Evolutionary conservation across 352 stramenopile genomes (phyloP).

Genomic region (Phytophthora sp.): DNA sequence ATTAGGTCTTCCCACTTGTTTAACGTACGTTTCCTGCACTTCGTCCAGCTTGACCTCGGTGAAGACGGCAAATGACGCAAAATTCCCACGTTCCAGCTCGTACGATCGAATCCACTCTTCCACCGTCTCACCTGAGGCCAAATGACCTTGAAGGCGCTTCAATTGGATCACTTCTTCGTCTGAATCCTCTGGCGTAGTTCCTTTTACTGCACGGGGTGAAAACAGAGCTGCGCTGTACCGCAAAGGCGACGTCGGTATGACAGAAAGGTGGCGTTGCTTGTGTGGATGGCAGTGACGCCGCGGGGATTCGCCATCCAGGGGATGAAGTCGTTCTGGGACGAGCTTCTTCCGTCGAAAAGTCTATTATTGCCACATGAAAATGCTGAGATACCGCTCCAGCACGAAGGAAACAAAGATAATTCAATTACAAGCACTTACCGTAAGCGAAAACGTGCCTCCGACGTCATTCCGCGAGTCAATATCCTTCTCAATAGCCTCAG

Average conservation of each 20-base stretch:
- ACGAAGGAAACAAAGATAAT: background rate
- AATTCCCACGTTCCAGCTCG: constrained; percentile 65
- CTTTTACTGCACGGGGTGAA: constrained; percentile 12
- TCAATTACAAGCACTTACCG: constrained; percentile 15
- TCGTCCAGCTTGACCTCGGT: constrained; percentile 82
- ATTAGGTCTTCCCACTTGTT: constrained; percentile 59
- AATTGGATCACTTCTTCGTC: constrained; percentile 50
- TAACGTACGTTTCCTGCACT: constrained; percentile 62
- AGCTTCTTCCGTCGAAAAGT: constrained; percentile 63
- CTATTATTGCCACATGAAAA: constrained; percentile 22
- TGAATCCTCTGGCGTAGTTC: constrained; percentile 15
- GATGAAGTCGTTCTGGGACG: constrained; percentile 50
- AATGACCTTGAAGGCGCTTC: constrained; percentile 46
- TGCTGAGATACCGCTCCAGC: background rate
- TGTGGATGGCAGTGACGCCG: constrained; percentile 17
- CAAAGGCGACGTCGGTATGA: constrained; percentile 18
- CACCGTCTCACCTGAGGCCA: constrained; percentile 53
- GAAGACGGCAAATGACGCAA: constrained; percentile 80
- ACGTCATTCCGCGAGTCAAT: constrained; percentile 14
- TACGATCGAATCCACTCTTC: constrained; percentile 75
- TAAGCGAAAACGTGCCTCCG: constrained; percentile 26
- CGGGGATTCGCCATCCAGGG: constrained; percentile 38
- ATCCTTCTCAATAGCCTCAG: background rate
- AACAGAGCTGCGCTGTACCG: constrained; percentile 7
- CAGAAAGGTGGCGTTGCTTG: constrained; percentile 30